These are phyloP conservation scores for Thuidium tamariscinum DNA, from an alignment of 225 moss, liverwort and hornwort species.

Conservation along the genomic window DNA sequence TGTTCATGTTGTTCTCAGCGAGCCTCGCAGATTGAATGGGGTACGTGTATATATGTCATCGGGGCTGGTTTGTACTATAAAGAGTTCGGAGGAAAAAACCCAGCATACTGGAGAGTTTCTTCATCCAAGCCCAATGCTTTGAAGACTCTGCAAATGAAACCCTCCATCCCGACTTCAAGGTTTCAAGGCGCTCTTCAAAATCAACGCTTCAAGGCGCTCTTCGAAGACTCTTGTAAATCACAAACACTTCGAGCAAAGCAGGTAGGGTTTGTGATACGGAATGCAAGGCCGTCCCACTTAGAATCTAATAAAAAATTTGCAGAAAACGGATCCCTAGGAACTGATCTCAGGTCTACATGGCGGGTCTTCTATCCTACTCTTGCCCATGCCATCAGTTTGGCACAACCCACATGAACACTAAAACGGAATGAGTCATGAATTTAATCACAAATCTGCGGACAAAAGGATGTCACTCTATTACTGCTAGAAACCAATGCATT, in stretches of 20 bases:
- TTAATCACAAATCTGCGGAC: background rate
- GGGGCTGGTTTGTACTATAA: background rate
- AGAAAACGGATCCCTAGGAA: background rate
- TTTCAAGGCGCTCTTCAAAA: background rate
- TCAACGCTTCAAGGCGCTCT: background rate
- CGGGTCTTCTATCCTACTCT: background rate
- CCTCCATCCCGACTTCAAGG: background rate
- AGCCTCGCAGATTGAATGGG: background rate
- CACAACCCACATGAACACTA: background rate
- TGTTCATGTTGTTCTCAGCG: background rate
- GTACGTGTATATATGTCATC: background rate
- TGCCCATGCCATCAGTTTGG: background rate
- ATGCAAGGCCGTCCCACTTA: background rate
- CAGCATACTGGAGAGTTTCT: background rate
- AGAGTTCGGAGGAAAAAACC: background rate
- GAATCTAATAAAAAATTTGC: background rate
- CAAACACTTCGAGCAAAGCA: background rate
- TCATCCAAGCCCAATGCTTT: background rate
- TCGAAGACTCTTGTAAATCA: background rate
- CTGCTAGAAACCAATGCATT: background rate
- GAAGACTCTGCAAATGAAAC: background rate
- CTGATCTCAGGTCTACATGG: background rate
- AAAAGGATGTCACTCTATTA: background rate
- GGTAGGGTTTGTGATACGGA: background rate
- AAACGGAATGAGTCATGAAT: background rate